Percentiles rank a stretch among this genome's conserved stretches.
Conservation (phyloP, 176 grass and related monocot species). For the Hyparrhenia diplandra region DNA sequence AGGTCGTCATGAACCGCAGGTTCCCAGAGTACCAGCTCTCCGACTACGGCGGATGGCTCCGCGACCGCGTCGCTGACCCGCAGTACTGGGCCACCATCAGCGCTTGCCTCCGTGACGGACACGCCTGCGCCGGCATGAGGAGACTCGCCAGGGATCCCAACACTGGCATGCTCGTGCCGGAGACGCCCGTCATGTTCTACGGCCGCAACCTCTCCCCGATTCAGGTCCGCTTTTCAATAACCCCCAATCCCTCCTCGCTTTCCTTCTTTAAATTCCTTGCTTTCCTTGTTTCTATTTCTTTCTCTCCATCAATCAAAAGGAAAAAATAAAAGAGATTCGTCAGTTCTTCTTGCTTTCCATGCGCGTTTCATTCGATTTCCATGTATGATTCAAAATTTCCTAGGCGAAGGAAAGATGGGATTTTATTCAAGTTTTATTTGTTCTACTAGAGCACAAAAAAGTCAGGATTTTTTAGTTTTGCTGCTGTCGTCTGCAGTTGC, state of each 20-base stretch:
- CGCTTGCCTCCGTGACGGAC: slow-evolving; percentile 59
- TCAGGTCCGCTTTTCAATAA: slow-evolving; percentile 36
- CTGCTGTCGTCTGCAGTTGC: neutral
- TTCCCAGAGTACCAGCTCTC: slow-evolving; percentile 93
- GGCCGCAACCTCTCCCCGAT: slow-evolving; percentile 68
- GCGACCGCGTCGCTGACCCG: slow-evolving; percentile 54
- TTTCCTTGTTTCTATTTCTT: too few relatives aligned
- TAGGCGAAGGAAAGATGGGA: neutral
- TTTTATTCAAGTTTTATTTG: neutral
- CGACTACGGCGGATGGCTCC: slow-evolving; percentile 84
- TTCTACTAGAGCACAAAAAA: neutral
- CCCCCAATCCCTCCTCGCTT: neutral
- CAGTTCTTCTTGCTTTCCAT: slow-evolving; percentile 22
- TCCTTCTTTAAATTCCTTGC: too few relatives aligned
- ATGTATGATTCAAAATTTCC: neutral
- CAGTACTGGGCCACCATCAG: slow-evolving; percentile 77
- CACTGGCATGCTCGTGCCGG: slow-evolving; percentile 57
- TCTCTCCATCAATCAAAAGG: too few relatives aligned
- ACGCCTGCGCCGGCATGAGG: slow-evolving; percentile 52
- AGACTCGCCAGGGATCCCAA: slow-evolving; percentile 28
- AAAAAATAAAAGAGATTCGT: too few relatives aligned
- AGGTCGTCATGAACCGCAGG: slow-evolving; percentile 66
- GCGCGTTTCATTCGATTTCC: neutral
- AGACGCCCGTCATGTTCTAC: slow-evolving; percentile 53
- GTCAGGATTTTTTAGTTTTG: neutral